Evolutionary conservation across 495 filamentous ascomycete genomes (phyloP).

Genomic region (Hypoxylon rickii): DNA sequence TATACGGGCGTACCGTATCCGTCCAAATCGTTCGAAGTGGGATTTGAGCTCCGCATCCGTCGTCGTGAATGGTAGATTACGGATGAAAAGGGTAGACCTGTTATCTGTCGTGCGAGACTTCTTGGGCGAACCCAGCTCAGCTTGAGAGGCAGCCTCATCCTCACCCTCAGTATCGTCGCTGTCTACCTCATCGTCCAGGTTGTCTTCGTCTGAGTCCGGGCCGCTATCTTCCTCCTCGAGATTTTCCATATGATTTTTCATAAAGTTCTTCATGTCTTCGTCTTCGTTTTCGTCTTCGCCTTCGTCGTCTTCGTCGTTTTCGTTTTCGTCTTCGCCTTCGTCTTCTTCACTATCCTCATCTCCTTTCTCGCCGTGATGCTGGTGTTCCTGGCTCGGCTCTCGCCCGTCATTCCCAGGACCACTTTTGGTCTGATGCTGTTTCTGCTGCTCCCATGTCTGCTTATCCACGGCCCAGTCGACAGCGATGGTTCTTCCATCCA

Average conservation of each 20-base stretch:
- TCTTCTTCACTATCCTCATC: conserved; percentile 30
- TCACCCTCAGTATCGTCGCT: conserved; percentile 45
- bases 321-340: conserved; percentile 34
- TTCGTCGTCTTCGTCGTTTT: conserved; percentile 42
- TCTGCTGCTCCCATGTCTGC: conserved; percentile 73
- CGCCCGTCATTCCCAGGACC: conserved; percentile 38
- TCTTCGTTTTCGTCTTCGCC: conserved; percentile 46
- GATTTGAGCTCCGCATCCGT: conserved; percentile 78
- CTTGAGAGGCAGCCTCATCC: conserved; percentile 42
- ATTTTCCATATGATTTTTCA: conserved; percentile 51
- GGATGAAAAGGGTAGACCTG: conserved; percentile 82
- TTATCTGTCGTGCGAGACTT: conserved; percentile 55
- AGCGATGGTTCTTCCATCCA: conserved; percentile 84
- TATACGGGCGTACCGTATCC: conserved; percentile 82
- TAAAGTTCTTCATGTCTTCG: conserved; percentile 47
- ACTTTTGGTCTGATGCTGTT: conserved; percentile 44
- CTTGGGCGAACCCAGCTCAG: conserved; percentile 44
- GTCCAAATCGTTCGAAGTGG: conserved; percentile 84
- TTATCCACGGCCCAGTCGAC: conserved; percentile 98
- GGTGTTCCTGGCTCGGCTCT: no score
- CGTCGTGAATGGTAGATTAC: conserved; percentile 88
- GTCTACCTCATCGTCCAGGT: conserved; percentile 37
- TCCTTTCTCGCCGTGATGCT: conserved; percentile 39
- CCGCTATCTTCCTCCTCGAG: conserved; percentile 57
- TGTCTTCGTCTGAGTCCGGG: conserved; percentile 49